These are phyloP conservation scores for Calycina herbarum DNA, from an alignment of 2,329 filamentous ascomycete genomes.

Conservation along the genomic window DNA sequence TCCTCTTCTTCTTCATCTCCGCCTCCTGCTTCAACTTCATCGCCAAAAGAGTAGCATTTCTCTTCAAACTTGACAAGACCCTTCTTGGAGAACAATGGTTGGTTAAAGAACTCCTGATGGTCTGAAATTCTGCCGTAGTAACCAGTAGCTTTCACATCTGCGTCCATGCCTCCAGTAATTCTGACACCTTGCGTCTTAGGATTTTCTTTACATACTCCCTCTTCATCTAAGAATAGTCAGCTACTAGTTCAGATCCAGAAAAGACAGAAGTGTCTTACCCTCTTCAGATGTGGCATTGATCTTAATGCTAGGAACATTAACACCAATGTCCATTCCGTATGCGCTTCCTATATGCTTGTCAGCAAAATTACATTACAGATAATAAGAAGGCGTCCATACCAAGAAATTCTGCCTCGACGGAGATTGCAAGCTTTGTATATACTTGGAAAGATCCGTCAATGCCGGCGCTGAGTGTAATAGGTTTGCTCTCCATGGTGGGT, in stretches of 20 bases:
- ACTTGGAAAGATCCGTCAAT: not conserved
- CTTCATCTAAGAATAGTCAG: not conserved
- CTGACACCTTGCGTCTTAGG: not conserved
- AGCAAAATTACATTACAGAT: not conserved
- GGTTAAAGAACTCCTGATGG: not conserved
- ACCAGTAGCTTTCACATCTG: constrained; percentile 6
- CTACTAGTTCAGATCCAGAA: not conserved
- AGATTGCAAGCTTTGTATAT: constrained; percentile 6
- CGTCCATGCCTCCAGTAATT: not conserved
- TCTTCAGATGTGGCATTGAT: constrained; percentile 5
- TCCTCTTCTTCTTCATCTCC: constrained; percentile 9
- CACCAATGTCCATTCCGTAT: constrained; percentile 4
- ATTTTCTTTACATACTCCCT: not conserved
- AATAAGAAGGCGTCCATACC: not conserved
- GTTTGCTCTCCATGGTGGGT: not conserved
- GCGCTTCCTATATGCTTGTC: not conserved
- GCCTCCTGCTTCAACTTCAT: not conserved
- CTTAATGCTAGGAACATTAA: not conserved
- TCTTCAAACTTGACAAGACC: not conserved
- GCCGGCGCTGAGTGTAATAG: not conserved
- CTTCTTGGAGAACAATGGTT: not conserved
- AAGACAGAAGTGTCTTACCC: not conserved
- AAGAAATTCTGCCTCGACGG: constrained; percentile 7
- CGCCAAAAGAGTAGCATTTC: not conserved
- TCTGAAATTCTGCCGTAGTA: constrained; percentile 1